Conservation (phyloP, 2,329 filamentous ascomycete species). For the Phialophora chinensis region DNA sequence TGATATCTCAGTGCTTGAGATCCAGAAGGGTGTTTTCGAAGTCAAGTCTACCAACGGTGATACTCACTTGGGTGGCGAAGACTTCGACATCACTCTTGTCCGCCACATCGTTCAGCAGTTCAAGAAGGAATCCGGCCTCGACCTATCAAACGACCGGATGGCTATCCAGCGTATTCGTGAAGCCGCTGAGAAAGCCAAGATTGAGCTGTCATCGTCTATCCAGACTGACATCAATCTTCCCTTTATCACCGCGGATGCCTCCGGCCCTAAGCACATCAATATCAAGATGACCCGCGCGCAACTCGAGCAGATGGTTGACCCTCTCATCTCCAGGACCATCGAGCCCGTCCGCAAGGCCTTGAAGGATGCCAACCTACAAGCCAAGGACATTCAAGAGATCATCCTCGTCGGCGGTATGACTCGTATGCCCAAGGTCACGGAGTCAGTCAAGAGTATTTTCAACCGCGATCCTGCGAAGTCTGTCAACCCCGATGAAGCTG, state of each 20-base stretch:
- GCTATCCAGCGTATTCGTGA: conserved; percentile 99
- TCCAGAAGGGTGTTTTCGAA: conserved; percentile 97
- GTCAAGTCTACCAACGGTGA: conserved; percentile 99
- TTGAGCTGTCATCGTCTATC: conserved; percentile 91
- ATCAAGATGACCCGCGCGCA: conserved; percentile 89
- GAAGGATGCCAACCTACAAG: conserved; percentile 89
- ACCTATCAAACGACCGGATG: conserved; percentile 92
- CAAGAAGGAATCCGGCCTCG: conserved; percentile 93
- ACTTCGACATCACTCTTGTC: conserved; percentile 94
- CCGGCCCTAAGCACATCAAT: conserved; percentile 98
- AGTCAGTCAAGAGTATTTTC: conserved; percentile 96
- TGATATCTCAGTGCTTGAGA: conserved; percentile 97
- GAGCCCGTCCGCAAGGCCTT: conserved; percentile 95
- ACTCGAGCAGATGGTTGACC: conserved; percentile 90
- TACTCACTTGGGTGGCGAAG: conserved; percentile 96
- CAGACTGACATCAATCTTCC: conserved; percentile 98
- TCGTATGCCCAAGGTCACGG: conserved; percentile 97
- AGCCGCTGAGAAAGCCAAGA: conserved; percentile 99
- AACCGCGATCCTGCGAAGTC: conserved; percentile 96
- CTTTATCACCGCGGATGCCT: conserved; percentile 96
- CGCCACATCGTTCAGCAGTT: conserved; percentile 93
- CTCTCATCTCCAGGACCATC: conserved; percentile 82
- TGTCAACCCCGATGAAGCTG: conserved; percentile 97
- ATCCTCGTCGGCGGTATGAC: conserved; percentile 99
- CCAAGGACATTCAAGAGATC: conserved; percentile 96